Evolutionary conservation across 2,329 filamentous ascomycete species (phyloP).

Genomic region (Curvularia sp.): DNA sequence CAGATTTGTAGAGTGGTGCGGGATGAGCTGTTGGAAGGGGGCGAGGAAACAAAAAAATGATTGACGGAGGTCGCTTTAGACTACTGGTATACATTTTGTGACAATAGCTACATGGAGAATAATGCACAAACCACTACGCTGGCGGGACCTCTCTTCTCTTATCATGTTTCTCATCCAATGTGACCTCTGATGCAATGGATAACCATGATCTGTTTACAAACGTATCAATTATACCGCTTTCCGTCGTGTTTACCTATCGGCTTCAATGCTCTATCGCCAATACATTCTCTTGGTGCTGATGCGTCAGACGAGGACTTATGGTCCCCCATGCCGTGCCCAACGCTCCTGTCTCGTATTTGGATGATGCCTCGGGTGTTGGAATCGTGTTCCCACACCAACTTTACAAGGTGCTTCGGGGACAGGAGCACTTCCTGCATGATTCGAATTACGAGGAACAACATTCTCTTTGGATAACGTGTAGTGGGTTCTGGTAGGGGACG

Average conservation of each 20-base stretch:
- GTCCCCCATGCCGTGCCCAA: neutral
- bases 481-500: neutral
- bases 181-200: neutral
- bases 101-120: neutral
- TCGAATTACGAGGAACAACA: neutral
- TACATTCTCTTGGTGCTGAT: neutral
- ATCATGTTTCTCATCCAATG: neutral
- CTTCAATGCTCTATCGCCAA: neutral
- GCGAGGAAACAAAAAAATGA: neutral
- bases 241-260: neutral
- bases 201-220: neutral
- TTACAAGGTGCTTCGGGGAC: slow-evolving; percentile 10
- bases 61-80: neutral
- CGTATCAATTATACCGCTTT: neutral
- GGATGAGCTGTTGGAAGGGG: slow-evolving; percentile 51
- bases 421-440: neutral
- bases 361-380: slow-evolving; percentile 15
- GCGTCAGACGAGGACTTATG: neutral
- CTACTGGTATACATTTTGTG: neutral
- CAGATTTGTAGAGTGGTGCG: slow-evolving; percentile 63
- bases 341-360: neutral
- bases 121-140: neutral
- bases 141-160: neutral
- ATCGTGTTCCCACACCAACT: slow-evolving; percentile 17
- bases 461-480: slow-evolving; percentile 5